Conservation (phyloP, 345 rosid genomes). For the Populus davidiana region DNA sequence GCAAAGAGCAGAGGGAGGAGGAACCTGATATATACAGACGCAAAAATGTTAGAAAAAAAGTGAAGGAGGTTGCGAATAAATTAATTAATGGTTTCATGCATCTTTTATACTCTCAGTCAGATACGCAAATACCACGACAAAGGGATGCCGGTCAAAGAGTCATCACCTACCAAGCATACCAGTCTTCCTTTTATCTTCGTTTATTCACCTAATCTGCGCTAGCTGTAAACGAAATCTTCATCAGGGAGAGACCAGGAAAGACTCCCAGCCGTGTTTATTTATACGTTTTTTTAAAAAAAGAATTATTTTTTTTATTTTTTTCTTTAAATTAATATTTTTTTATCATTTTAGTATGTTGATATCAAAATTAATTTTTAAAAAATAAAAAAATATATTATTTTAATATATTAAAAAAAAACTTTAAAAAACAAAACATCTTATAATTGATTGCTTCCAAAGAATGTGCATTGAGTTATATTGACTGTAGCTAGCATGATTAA, state of each 20-base stretch:
- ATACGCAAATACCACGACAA: not conserved
- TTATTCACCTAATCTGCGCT: not conserved
- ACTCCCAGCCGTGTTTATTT: no score
- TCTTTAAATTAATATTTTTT: no score
- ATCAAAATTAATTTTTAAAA: no score
- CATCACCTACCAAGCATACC: not conserved
- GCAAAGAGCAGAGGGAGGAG: not conserved
- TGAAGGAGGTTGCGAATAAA: not conserved
- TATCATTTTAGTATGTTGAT: no score
- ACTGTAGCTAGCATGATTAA: not conserved
- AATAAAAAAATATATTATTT: no score
- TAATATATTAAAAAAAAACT: no score
- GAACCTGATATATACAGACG: not conserved
- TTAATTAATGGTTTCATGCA: no score
- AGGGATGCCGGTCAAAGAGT: not conserved
- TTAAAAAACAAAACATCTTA: no score
- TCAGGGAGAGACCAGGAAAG: no score
- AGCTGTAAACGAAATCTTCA: not conserved
- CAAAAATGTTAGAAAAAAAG: not conserved
- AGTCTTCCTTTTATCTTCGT: not conserved
- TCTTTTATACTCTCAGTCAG: not conserved
- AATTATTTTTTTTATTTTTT: no score
- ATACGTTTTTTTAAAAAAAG: no score
- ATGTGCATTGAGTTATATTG: not conserved
- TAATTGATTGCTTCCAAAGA: not conserved